Evolutionary conservation across 2,329 filamentous ascomycete genomes (phyloP).

Genomic region (Cordyceps militaris): DNA sequence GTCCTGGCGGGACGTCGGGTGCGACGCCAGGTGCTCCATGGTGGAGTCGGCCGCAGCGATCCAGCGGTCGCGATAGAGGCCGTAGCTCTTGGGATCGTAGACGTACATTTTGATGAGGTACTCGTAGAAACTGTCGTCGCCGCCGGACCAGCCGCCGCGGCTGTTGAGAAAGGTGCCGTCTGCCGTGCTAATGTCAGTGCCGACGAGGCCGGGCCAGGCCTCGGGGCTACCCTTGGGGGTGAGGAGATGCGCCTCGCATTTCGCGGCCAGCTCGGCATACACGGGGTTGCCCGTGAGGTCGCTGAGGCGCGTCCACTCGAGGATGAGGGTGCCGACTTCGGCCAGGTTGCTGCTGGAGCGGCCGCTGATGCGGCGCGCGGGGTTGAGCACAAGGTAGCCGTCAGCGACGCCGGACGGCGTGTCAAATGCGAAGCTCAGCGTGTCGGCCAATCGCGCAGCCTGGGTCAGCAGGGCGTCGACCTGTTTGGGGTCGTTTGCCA

Average conservation of each 20-base stretch:
- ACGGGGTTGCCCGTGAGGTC: slow-evolving; percentile 60
- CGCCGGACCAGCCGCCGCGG: slow-evolving; percentile 65
- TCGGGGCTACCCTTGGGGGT: slow-evolving; percentile 46
- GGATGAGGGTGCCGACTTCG: slow-evolving; percentile 65
- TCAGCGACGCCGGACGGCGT: slow-evolving; percentile 65
- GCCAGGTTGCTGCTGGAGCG: slow-evolving; percentile 62
- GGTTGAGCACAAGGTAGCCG: slow-evolving; percentile 56
- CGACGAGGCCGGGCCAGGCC: slow-evolving; percentile 71
- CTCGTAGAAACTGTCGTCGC: slow-evolving; percentile 62
- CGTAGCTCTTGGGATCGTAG: slow-evolving; percentile 62
- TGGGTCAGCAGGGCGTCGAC: slow-evolving; percentile 57
- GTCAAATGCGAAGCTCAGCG: slow-evolving; percentile 66
- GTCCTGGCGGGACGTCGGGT: slow-evolving; percentile 59
- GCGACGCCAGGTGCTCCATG: slow-evolving; percentile 62
- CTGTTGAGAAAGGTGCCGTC: slow-evolving; percentile 60
- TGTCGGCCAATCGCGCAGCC: slow-evolving; percentile 58
- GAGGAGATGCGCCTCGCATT: slow-evolving; percentile 61
- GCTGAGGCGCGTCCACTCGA: slow-evolving; percentile 73
- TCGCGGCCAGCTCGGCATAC: slow-evolving; percentile 58
- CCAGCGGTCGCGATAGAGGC: slow-evolving; percentile 66
- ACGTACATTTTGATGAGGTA: slow-evolving; percentile 90
- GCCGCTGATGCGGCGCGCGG: slow-evolving; percentile 38
- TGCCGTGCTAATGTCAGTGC: slow-evolving; percentile 54
- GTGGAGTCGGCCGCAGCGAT: slow-evolving; percentile 66
- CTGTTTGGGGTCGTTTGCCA: slow-evolving; percentile 35